Base-by-base conservation (phyloP, 257 asterid genomes). In the Solanum neorickii region DNA sequence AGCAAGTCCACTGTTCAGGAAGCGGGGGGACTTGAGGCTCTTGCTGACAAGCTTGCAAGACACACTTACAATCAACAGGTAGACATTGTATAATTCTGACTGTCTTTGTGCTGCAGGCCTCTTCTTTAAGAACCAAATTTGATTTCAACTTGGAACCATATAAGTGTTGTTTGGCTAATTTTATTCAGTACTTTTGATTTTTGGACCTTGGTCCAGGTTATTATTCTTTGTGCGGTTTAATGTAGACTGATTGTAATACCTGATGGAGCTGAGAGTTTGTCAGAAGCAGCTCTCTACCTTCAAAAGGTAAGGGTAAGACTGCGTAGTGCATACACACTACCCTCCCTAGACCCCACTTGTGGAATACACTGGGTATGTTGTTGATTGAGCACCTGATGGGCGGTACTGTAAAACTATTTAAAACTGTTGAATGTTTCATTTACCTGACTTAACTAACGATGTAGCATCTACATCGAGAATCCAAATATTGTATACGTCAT, bases 1-100 rank as follows among this genome's bases (percentile, higher is more conserved):
- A 92, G 92, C 90, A 94, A 88, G 88, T 73, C 88, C 89, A 92
- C 91, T 66, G 91, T 94, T 72, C 86, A 92, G 89, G 99, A 96
- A 90, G 98, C 97, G 83, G 99, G 98, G 83, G 96, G 92, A 82
- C 92, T 94, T 84, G 98, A 94, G 80, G 92, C 88, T 41, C 94
- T 96, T 85, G 90, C 88, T 77, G 96, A 92, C 88, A 96, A 91
- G 93, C 91, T 96, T 88, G 89, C 89, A 84, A 87, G 92, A 80
- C 93, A 89, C 86, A 83, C 93, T 87, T 88, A 92, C 90, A 86
- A 88, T 85, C 89, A 90, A 74, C 92, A 52, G 97, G 99, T 96
- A 93, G 78, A 84, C 46, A 1, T 82, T 31, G 25, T 49, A 49
- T 18, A 18, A 82, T 16, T 82, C 46, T 49, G 31, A 47, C 46